These are phyloP conservation scores for Magnusiomyces sp. DNA, from an alignment of 1,139 yeast species.

Conservation along the genomic window DNA sequence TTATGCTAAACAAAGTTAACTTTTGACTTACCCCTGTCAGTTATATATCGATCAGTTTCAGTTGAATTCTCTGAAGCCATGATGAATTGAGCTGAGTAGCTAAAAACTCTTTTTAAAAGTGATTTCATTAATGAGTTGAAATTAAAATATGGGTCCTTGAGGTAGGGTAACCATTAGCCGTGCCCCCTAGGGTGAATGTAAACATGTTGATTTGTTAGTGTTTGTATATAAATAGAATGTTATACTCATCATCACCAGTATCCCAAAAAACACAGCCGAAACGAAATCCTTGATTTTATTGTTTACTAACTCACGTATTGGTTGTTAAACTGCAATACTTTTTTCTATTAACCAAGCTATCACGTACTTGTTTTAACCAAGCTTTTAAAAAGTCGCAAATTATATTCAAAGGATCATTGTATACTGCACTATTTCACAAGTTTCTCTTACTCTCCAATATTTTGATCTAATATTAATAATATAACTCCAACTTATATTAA, in stretches of 20 bases:
- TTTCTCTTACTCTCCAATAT: background rate
- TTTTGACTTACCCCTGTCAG: slow-evolving; percentile 1
- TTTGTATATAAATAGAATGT: background rate
- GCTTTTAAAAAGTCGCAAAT: too few relatives aligned
- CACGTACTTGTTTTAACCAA: too few relatives aligned
- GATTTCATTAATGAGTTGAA: background rate
- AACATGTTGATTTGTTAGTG: too few relatives aligned
- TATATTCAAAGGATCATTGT: too few relatives aligned
- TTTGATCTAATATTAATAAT: background rate
- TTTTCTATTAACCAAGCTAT: too few relatives aligned
- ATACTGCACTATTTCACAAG: too few relatives aligned
- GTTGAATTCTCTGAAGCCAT: background rate
- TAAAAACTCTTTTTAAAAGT: background rate
- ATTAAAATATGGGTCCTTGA: background rate
- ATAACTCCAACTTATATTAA: background rate
- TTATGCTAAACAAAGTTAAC: background rate
- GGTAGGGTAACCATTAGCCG: too few relatives aligned
- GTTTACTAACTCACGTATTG: too few relatives aligned
- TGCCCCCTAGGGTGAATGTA: background rate
- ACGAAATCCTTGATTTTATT: too few relatives aligned
- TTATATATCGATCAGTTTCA: background rate
- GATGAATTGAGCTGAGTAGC: background rate
- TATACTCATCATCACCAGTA: too few relatives aligned
- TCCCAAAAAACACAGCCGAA: too few relatives aligned
- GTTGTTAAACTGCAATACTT: too few relatives aligned